Evolutionary conservation across 2,329 filamentous ascomycete species (phyloP).

Genomic region (Cladophialophora chaetospira): DNA sequence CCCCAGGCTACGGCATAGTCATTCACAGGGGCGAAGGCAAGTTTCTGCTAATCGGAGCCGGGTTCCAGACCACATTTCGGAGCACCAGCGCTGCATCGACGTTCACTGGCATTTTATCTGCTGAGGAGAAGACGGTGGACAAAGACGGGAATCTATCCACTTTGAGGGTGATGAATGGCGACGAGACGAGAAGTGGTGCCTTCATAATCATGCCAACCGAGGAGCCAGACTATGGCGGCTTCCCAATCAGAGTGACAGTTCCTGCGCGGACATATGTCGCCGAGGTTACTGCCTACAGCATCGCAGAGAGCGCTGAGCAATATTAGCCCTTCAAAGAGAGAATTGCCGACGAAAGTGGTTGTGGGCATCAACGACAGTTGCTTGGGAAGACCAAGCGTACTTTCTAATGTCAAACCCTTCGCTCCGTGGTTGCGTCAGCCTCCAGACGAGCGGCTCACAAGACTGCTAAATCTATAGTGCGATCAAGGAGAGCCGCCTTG

Average conservation of each 20-base stretch:
- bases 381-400: too few species aligned
- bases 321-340: too few species aligned
- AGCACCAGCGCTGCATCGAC: not conserved
- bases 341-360: too few species aligned
- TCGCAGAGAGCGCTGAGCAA: not conserved
- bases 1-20: conserved; percentile 47
- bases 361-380: too few species aligned
- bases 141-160: conserved; percentile 41
- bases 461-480: not conserved
- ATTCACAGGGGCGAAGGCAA: conserved; percentile 43
- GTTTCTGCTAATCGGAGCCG: conserved; percentile 51
- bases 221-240: conserved; percentile 58
- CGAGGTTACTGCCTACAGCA: not conserved
- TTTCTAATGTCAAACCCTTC: too few species aligned
- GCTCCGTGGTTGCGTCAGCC: too few species aligned
- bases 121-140: not conserved
- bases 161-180: conserved; percentile 45
- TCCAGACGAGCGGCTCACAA: too few species aligned
- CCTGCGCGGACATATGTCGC: conserved; percentile 42
- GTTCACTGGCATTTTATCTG: not conserved
- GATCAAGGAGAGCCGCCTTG: not conserved
- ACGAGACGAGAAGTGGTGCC: conserved; percentile 52
- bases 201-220: conserved; percentile 59
- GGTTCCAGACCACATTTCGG: conserved; percentile 46
- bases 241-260: conserved; percentile 58